Percentiles rank a stretch among this genome's conserved stretches.
phyloP scores from a whole-genome alignment of 345 rosid species.

The Adansonia digitata region DNA sequence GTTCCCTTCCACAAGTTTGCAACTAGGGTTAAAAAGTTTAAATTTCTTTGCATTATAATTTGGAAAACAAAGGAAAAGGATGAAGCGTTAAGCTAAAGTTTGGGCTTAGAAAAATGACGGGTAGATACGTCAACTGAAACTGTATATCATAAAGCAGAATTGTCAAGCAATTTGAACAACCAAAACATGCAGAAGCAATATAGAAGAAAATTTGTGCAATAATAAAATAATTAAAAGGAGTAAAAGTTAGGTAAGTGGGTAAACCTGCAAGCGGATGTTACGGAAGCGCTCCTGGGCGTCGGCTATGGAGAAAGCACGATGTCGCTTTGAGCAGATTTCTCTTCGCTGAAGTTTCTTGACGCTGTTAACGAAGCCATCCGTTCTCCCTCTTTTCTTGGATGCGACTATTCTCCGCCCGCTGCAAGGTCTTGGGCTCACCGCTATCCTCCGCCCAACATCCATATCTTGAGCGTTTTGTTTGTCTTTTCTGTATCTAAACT shows the following conservation, averaged over 20 bases:
- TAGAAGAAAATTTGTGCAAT: background rate
- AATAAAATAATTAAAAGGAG: background rate
- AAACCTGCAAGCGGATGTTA: conserved; percentile 66
- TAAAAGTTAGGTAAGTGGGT: background rate
- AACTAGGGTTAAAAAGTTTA: conserved; percentile 5
- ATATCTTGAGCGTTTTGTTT: background rate
- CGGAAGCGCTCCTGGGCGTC: conserved; percentile 85
- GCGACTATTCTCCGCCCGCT: conserved; percentile 55
- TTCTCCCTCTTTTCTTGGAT: conserved; percentile 43
- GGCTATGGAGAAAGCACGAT: conserved; percentile 72
- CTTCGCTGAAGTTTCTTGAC: conserved; percentile 85
- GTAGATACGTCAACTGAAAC: background rate
- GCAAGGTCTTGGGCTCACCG: conserved; percentile 59
- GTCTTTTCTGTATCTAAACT: background rate
- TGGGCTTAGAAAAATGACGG: no score
- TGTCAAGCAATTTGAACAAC: background rate
- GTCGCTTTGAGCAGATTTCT: conserved; percentile 67
- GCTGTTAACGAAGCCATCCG: conserved; percentile 57
- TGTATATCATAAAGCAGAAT: background rate
- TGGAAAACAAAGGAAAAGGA: background rate
- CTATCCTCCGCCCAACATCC: conserved; percentile 48
- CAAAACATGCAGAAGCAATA: background rate
- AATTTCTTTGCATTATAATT: background rate
- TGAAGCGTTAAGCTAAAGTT: background rate
- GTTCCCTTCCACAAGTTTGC: background rate